Evolutionary conservation across 2,329 filamentous ascomycete species (phyloP), one percentile per base, ranked within the genome.

Genomic region (Colletotrichum horii): DNA sequence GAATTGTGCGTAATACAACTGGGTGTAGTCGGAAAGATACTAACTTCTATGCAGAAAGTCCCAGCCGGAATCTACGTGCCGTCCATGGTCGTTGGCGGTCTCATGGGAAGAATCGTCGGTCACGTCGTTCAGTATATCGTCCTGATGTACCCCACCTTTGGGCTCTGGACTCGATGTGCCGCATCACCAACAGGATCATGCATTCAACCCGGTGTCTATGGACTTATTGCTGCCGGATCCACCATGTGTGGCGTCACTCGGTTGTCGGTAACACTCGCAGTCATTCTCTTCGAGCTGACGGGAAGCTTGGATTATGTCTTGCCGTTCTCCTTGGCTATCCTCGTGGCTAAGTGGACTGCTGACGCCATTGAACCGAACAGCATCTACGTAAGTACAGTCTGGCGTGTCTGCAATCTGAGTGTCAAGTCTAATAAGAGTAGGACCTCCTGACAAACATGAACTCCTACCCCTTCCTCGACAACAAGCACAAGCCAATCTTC

Each of bases 231-330:
- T 19, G 97, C 97, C 58, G 97, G 97, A 19, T 96, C 97, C 3
- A 98, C 96, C 36, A 98, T 99, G 97, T 98, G 96, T 79, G 97
- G 97, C 66, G 97, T 98, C 4, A 99, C 97, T 3, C 91, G 97
- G 66, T 86, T 99, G 2, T 98, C 96, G 0, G 95, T 99, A 26
- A 98, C 97, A 0, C 88, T 99, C 11, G 96, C 96, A 0, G 96
- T 98, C 81, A 98, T 99, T 76, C 88, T 98, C 1, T 98, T 99
- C 79, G 97, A 99, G 83, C 88, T 99, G 43, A 99, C 97, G 0
- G 97, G 97, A 71, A 98, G 95, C 82, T 88, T 98, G 65, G 95
- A 98, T 83, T 97, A 98, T 80, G 97, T 99, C 5, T 87, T 99
- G 14, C 97, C 97, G 0, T 98, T 98, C 83, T 98, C 96, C 0